These are phyloP conservation scores for Zygosaccharomyces siamensis DNA, from an alignment of 805 yeast genomes.

Conservation along the genomic window DNA sequence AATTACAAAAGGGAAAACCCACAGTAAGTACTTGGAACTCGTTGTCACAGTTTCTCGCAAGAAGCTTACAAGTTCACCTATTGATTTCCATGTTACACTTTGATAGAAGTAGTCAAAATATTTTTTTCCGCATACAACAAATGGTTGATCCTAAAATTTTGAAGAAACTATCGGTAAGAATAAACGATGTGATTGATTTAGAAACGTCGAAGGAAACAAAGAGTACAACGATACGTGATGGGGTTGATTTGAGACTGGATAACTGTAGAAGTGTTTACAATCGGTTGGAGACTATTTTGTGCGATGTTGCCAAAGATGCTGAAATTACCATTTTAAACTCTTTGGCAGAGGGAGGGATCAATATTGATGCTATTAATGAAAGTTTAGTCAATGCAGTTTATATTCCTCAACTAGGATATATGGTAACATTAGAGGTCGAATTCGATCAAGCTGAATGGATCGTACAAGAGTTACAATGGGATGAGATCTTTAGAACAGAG, in stretches of 20 bases:
- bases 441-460: slow-evolving; percentile 2
- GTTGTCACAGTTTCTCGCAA: slow-evolving; percentile 23
- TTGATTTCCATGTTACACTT: slow-evolving; percentile 12
- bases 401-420: slow-evolving; percentile 44
- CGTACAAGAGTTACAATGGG: slow-evolving; percentile 28
- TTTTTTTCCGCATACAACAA: slow-evolving; percentile 17
- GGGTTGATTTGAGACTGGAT: slow-evolving; percentile 31
- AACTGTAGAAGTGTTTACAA: slow-evolving; percentile 25
- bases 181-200: slow-evolving; percentile 36
- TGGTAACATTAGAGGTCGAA: slow-evolving; percentile 29
- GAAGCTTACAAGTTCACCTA: slow-evolving; percentile 16
- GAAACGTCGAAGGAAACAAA: slow-evolving; percentile 33
- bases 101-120: background rate
- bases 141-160: slow-evolving; percentile 12
- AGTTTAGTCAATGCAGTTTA: slow-evolving; percentile 37
- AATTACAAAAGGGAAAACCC: slow-evolving; percentile 28
- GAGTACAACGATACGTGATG: slow-evolving; percentile 30
- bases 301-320: slow-evolving; percentile 17
- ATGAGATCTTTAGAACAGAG: slow-evolving; percentile 37
- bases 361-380: slow-evolving; percentile 4
- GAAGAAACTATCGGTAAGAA: slow-evolving; percentile 8
- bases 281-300: slow-evolving; percentile 34
- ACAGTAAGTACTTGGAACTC: slow-evolving; percentile 32
- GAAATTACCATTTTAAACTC: slow-evolving; percentile 17
- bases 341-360: background rate